A percentile compares a stretch with the other conserved stretches of the same genome.
These are phyloP conservation scores for Agapanthus africanus DNA, from an alignment of 106 monocot species.

Conservation along the genomic window DNA sequence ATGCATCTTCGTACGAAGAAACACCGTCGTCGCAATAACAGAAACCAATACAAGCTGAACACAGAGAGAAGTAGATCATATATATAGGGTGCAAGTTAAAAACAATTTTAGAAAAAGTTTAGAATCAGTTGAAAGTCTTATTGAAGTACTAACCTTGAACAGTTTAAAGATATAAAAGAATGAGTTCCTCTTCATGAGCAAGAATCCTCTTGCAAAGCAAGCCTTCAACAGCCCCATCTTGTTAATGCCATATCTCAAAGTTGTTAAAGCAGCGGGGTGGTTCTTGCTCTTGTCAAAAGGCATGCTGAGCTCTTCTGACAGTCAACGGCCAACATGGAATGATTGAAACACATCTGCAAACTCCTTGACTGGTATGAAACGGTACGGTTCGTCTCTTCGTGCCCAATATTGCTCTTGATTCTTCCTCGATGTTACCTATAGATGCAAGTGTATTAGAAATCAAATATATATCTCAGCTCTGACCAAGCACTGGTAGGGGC, in stretches of 20 bases:
- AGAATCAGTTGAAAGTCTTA: too few relatives aligned
- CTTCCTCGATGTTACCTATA: constrained; percentile 74
- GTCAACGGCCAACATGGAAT: constrained; percentile 40
- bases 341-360: constrained; percentile 47
- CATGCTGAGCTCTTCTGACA: constrained; percentile 33
- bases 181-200: constrained; percentile 78
- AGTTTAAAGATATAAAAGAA: constrained; percentile 77
- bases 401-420: constrained; percentile 81
- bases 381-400: constrained; percentile 38
- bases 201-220: constrained; percentile 43
- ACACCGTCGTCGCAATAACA: constrained; percentile 66
- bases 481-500: too few relatives aligned
- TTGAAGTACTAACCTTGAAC: constrained; percentile 41
- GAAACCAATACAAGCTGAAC: constrained; percentile 51
- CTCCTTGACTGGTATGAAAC: constrained; percentile 55
- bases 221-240: constrained; percentile 54
- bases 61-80: background rate
- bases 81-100: too few relatives aligned
- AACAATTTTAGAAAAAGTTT: too few relatives aligned
- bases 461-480: too few relatives aligned
- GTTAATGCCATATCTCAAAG: constrained; percentile 53
- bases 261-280: constrained; percentile 81
- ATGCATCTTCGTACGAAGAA: constrained; percentile 59
- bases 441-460: too few relatives aligned
- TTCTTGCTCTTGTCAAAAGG: constrained; percentile 59